phyloP scores from a whole-genome alignment of 2,329 filamentous ascomycete species.

The Geoglossum cookeanum region DNA sequence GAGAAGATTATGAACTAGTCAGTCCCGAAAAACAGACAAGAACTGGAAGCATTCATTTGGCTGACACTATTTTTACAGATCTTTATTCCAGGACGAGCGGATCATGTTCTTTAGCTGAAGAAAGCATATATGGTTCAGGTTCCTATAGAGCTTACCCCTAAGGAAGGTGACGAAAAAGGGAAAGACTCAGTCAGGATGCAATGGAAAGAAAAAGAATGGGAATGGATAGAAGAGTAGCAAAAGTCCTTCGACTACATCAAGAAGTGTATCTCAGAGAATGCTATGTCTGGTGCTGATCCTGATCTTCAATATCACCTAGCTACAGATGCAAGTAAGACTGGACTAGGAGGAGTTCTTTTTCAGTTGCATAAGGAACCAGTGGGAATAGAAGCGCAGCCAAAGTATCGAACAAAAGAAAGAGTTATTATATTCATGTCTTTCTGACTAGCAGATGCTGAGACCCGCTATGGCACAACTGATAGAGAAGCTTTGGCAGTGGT shows the following conservation, averaged over 20 bases:
- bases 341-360: neutral
- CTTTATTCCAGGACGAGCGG: neutral
- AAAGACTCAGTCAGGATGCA: neutral
- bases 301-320: neutral
- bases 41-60: neutral
- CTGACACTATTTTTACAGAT: neutral
- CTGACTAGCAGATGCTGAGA: neutral
- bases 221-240: neutral
- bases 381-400: neutral
- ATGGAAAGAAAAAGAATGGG: neutral
- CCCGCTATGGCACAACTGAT: neutral
- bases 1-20: neutral
- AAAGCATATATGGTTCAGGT: neutral
- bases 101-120: neutral
- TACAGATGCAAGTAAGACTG: neutral
- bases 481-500: neutral
- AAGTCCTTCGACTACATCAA: neutral
- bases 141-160: neutral
- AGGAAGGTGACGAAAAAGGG: neutral
- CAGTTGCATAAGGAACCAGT: neutral
- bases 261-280: neutral
- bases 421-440: slow-evolving; percentile 1
- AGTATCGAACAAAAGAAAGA: neutral
- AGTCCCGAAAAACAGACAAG: neutral
- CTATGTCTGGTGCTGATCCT: neutral